A percentile compares a stretch with the other conserved stretches of the same genome.
Conservation (phyloP, 2,329 filamentous ascomycete species). For the Fusarium nelsonii region DNA sequence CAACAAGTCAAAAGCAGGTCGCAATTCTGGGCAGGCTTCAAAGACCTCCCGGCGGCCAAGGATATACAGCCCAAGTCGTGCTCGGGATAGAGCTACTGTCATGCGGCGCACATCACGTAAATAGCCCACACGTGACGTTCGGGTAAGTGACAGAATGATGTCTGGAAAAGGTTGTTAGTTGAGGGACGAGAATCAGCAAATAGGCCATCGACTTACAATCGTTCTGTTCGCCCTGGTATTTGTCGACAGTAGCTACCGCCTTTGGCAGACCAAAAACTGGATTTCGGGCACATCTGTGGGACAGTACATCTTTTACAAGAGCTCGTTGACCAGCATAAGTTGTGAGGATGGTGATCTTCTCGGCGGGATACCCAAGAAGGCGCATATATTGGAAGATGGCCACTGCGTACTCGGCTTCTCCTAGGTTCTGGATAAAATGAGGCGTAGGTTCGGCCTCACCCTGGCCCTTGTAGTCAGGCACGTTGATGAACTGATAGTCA, state of each 20-base stretch:
- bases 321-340: constrained; percentile 95
- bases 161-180: constrained; percentile 65
- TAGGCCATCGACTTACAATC: constrained; percentile 76
- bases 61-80: constrained; percentile 90
- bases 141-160: constrained; percentile 91
- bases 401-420: constrained; percentile 96
- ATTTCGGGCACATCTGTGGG: constrained; percentile 85
- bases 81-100: constrained; percentile 93
- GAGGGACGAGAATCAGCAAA: background rate
- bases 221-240: constrained; percentile 99
- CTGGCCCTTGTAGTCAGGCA: constrained; percentile 89
- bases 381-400: constrained; percentile 98
- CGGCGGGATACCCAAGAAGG: constrained; percentile 88
- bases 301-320: constrained; percentile 87
- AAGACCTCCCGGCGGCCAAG: constrained; percentile 90
- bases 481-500: constrained; percentile 97
- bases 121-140: constrained; percentile 90
- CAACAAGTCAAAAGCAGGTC: constrained; percentile 85
- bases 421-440: constrained; percentile 96
- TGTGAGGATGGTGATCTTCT: constrained; percentile 86
- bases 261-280: constrained; percentile 89
- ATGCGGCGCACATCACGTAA: constrained; percentile 92
- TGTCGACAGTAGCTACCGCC: constrained; percentile 94
- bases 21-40: constrained; percentile 87
- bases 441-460: constrained; percentile 92